Evolutionary conservation across 2,329 filamentous ascomycete species (phyloP).

Genomic region (Fusarium cyanostomum): DNA sequence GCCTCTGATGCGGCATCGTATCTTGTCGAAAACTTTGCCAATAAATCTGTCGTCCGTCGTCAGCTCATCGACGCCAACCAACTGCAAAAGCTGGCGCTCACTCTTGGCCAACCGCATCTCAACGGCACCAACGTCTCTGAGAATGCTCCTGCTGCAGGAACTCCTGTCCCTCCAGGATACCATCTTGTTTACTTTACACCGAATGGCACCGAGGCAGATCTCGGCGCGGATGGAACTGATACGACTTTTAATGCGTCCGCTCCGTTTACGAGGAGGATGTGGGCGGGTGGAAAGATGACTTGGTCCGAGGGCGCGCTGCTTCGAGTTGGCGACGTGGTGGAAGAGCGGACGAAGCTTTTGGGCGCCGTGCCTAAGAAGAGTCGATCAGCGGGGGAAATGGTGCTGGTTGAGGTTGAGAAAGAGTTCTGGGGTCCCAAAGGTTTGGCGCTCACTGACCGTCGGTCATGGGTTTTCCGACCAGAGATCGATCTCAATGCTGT

Average conservation of each 20-base stretch:
- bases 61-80: constrained; percentile 71
- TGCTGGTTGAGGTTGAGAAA: constrained; percentile 72
- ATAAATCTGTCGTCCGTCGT: constrained; percentile 41
- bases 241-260: constrained; percentile 65
- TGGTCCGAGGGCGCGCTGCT: constrained; percentile 54
- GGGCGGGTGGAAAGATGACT: constrained; percentile 69
- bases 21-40: constrained; percentile 46
- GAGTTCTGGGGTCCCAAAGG: constrained; percentile 62
- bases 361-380: constrained; percentile 65
- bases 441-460: constrained; percentile 62
- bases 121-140: constrained; percentile 52
- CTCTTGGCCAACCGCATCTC: constrained; percentile 61
- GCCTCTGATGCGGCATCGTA: constrained; percentile 46
- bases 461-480: constrained; percentile 60
- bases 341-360: constrained; percentile 65
- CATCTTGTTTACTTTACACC: constrained; percentile 74
- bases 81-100: constrained; percentile 68
- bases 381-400: constrained; percentile 66
- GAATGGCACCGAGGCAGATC: constrained; percentile 59
- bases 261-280: constrained; percentile 73
- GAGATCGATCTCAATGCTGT: constrained; percentile 41
- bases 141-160: constrained; percentile 52
- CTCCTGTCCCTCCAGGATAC: constrained; percentile 65
- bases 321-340: constrained; percentile 63
- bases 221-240: constrained; percentile 70